Evolutionary conservation across 176 grass and related monocot genomes (phyloP), one percentile per base, ranked within the genome.

Genomic region (Saccharum spontaneum): DNA sequence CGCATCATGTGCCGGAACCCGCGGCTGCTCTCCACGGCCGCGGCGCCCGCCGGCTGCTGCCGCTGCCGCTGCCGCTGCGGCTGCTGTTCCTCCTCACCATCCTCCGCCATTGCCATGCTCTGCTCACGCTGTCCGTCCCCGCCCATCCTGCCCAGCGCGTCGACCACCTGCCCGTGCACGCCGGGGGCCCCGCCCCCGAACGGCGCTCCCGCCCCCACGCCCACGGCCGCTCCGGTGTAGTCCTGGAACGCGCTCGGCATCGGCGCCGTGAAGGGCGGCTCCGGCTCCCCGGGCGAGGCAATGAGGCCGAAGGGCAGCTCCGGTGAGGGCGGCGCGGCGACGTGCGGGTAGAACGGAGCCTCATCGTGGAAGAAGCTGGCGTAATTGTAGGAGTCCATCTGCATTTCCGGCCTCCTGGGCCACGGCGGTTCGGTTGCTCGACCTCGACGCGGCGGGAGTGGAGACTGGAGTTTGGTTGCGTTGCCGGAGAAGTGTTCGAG

Each of bases 1-100:
- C 97, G 90, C 91, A 98, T 98, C 97, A 98, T 98, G 81, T 95
- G 93, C 6, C 93, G 88, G 87, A 95, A 98, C 48, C 93, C 97
- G 17, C 97, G 89, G 84, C 93, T 98, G 37, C 69, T 85, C 91
- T 90, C 93, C 22, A 84, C 62, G 62, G 59, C 57, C 3, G 22
- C 23, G 12, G 36, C 26, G 41, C 31, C 70, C 6, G 33, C 11
- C 33, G 17, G 43, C 33, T 16, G 38, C 15, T 7, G 39, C 30
- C 0, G 28, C 65, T 0, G 39, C 23, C 8, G 67, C 41, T 2
- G 50, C 12, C 8, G 41, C 33, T 0, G 41, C 55, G 0, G 34
- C 16, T 9, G 0, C 77, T 46, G 52, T 55, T 31, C 54, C 23
- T 22, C 18, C 64, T 71, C 77, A 73, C 10, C 73, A 33, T 61